Evolutionary conservation across 179 eudicot genomes (phyloP), one percentile per base, ranked within the genome.

Genomic region (Corrigiola litoralis): DNA sequence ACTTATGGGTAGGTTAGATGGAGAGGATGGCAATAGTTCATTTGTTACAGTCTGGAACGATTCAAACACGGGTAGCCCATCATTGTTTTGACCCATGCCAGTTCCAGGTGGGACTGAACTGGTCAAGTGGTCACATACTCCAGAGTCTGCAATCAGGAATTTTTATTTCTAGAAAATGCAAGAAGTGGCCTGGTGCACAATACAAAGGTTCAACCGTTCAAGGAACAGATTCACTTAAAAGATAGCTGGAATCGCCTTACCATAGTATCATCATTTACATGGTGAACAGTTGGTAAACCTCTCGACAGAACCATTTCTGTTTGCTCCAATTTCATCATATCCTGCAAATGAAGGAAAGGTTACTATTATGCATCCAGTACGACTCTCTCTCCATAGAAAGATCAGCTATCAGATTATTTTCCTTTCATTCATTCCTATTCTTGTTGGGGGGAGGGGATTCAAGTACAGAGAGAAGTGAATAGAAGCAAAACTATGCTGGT

Each of bases 311-410:
- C 72, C 72, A 72, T 83, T 75, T 77, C 89, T 29, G 70, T 71
- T 64, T 68, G 71, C 75, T 94, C 99, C 88, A 94, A 71, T 66
- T 79, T 75, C 97, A 90, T 82, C 99, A 94, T 88, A 70, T 94
- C 97, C 99, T 94, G 74, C 46, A 69, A 52, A 57, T 42, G 60
- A 72, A 63, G 40, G n/a, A 44, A 51, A 6, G 1, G 4, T 31
- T 1, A 2, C 21, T 44, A 45, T 12, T 45, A 25, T n/a, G 60
- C 38, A 17, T 36, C 61, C 47, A 14, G 29, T 25, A 24, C 36
- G 33, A 32, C 27, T 7, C 21, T 10, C 14, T 38, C 34, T 12
- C 12, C 46, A 41, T 41, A 13, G 2, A 41, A 41, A 12, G 46
- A 41, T 12, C 4, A 7, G 11, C 20, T 12, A 60, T 20, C 10